phyloP scores from a whole-genome alignment of 2,329 filamentous ascomycete species.

The Grosmannia penicillata region DNA sequence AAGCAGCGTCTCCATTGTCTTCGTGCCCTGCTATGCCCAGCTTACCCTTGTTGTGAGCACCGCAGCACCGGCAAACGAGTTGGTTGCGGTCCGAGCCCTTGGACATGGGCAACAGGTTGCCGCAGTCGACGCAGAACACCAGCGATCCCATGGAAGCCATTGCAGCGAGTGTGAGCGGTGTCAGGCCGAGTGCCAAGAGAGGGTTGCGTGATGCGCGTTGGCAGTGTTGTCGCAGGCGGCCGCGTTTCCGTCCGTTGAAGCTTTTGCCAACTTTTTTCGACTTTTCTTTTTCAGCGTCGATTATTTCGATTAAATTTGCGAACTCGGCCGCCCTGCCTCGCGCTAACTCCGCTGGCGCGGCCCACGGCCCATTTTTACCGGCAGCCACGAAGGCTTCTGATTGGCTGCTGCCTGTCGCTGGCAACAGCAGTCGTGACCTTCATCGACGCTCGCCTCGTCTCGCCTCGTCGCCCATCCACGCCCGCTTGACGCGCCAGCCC shows the following conservation, averaged over 20 bases:
- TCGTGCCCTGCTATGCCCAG: background rate
- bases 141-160: slow-evolving; percentile 88
- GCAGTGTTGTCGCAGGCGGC: no score
- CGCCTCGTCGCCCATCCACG: no score
- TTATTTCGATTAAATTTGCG: no score
- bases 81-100: slow-evolving; percentile 62
- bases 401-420: background rate
- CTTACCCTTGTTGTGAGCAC: slow-evolving; percentile 69
- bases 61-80: slow-evolving; percentile 74
- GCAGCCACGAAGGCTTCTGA: background rate
- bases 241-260: no score
- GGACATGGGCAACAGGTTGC: slow-evolving; percentile 72
- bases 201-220: no score
- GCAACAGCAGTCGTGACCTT: background rate
- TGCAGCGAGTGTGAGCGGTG: background rate
- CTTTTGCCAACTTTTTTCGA: no score
- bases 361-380: background rate
- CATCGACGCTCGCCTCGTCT: background rate
- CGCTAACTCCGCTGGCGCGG: no score
- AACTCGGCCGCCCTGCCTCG: no score
- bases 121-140: slow-evolving; percentile 86
- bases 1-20: no score
- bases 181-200: background rate
- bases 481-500: no score
- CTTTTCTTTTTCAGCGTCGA: no score